Evolutionary conservation across 768 basidiomycete genomes (phyloP).

Genomic region (Lyophyllum decastes): DNA sequence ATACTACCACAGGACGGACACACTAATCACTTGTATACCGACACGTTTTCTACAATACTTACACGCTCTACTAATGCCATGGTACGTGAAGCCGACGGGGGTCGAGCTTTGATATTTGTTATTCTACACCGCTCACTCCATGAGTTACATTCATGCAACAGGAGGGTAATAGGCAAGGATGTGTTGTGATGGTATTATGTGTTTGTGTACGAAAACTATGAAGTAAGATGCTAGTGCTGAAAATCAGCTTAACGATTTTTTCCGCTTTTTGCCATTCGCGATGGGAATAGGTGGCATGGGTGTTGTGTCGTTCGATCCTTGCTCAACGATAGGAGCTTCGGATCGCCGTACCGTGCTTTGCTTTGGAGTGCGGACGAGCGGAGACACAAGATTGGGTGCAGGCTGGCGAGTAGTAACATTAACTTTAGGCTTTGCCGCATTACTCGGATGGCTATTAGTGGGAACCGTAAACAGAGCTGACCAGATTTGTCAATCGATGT

Average conservation of each 20-base stretch:
- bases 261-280: conserved; percentile 55
- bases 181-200: conserved; percentile 4
- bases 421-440: neutral
- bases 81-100: neutral
- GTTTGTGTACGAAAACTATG: neutral
- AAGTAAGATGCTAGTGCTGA: neutral
- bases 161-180: neutral
- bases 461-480: neutral
- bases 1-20: neutral
- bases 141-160: neutral
- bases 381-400: conserved; percentile 1
- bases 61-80: neutral
- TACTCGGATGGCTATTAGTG: conserved; percentile 5
- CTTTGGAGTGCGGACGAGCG: conserved; percentile 4
- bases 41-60: too few relatives aligned
- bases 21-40: neutral
- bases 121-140: neutral
- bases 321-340: neutral
- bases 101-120: neutral
- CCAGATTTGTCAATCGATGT: neutral
- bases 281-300: conserved; percentile 23
- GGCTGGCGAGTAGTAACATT: conserved; percentile 1
- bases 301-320: neutral
- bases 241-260: conserved; percentile 43
- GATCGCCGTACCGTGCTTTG: conserved; percentile 5